A percentile compares a stretch with the other conserved stretches of the same genome.
Evolutionary conservation across 1,139 yeast species (phyloP).

Genomic region (Lodderomyces metapsilosis): DNA sequence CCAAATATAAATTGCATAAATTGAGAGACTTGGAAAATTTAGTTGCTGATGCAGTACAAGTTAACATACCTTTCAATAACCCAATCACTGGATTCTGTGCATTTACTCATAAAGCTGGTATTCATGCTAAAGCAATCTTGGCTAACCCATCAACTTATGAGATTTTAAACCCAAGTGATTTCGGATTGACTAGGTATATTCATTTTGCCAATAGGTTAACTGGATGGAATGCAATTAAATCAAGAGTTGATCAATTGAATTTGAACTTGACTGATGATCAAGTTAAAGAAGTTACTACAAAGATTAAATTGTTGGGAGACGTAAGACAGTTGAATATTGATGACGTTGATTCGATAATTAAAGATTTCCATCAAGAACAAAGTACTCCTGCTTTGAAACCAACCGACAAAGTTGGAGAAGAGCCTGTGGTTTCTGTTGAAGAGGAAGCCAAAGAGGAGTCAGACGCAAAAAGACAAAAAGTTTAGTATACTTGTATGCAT

Average conservation of each 20-base stretch:
- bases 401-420: conserved; percentile 16
- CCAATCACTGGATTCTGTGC: conserved; percentile 99
- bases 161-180: conserved; percentile 90
- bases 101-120: conserved; percentile 98
- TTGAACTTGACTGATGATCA: conserved; percentile 87
- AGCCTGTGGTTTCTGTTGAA: conserved; percentile 13
- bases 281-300: conserved; percentile 89
- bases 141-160: conserved; percentile 99
- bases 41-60: conserved; percentile 97
- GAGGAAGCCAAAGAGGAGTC: conserved; percentile 28
- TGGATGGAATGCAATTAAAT: conserved; percentile 98
- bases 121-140: conserved; percentile 96
- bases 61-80: conserved; percentile 95
- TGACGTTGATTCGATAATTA: conserved; percentile 95
- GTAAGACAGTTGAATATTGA: conserved; percentile 92
- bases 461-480: conserved; percentile 35
- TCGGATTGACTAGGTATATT: conserved; percentile 91
- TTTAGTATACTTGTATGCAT: conserved; percentile 1
- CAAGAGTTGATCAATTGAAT: conserved; percentile 96
- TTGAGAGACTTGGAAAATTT: conserved; percentile 92
- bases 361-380: conserved; percentile 81
- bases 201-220: conserved; percentile 97
- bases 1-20: conserved; percentile 94
- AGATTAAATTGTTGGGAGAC: conserved; percentile 93
- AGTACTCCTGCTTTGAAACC: conserved; percentile 31